A percentile compares a stretch with the other conserved stretches of the same genome.
Conservation (phyloP, 306 rosid genomes). For the Lotus japonicus region DNA sequence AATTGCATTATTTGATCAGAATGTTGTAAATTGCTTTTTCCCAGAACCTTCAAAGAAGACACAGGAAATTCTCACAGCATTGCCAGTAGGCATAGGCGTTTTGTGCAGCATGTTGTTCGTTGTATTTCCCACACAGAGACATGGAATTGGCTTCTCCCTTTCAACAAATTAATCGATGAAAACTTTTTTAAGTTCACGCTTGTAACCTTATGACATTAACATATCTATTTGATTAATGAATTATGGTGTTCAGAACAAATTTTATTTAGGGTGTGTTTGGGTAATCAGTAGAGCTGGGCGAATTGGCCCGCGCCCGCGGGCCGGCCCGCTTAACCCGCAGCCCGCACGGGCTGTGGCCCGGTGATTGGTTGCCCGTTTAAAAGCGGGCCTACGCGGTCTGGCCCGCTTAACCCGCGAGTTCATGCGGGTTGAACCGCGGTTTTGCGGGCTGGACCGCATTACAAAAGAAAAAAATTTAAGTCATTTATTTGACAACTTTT, state of each 20-base stretch:
- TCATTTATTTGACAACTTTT: too few relatives aligned
- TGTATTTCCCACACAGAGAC: slow-evolving; percentile 56
- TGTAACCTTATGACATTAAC: neutral
- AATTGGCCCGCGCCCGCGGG: too few relatives aligned
- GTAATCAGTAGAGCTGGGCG: too few relatives aligned
- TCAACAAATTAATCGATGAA: slow-evolving; percentile 25
- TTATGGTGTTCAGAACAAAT: neutral
- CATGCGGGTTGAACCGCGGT: too few relatives aligned
- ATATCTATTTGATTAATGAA: neutral
- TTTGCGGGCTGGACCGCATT: too few relatives aligned
- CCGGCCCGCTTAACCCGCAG: too few relatives aligned
- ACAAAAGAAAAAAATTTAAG: too few relatives aligned
- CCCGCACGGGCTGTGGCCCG: too few relatives aligned
- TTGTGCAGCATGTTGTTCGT: slow-evolving; percentile 52
- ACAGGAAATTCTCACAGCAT: slow-evolving; percentile 46
- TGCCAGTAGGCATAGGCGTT: slow-evolving; percentile 66
- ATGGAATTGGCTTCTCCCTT: slow-evolving; percentile 77
- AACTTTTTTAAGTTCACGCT: neutral
- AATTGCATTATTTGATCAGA: slow-evolving; percentile 57
- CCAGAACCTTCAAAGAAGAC: slow-evolving; percentile 54
- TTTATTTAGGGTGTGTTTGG: neutral
- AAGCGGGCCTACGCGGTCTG: too few relatives aligned
- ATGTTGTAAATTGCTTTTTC: slow-evolving; percentile 60
- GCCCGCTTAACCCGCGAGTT: too few relatives aligned
- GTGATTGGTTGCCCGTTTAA: too few relatives aligned